A percentile compares a stretch with the other conserved stretches of the same genome.
These are phyloP conservation scores for Pulicaria dysenterica DNA, from an alignment of 129 eudicot genomes.

Conservation along the genomic window DNA sequence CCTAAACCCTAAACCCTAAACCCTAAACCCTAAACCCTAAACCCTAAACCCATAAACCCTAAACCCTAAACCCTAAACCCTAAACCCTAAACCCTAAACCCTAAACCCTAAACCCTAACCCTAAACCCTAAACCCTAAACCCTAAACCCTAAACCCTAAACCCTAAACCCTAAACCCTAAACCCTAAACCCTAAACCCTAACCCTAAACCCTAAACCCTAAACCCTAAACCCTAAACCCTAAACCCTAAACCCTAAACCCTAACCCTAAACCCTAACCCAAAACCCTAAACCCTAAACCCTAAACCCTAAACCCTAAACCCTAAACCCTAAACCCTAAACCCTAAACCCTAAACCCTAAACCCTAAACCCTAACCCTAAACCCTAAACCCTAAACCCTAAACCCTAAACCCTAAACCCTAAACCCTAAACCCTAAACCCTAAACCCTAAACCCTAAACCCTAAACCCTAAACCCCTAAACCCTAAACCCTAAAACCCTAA, in stretches of 20 bases:
- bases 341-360: conserved; percentile 21
- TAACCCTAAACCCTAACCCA: conserved; percentile 2
- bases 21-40: conserved; percentile 18
- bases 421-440: conserved; percentile 12
- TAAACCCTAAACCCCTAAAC: no score
- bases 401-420: conserved; percentile 12
- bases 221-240: conserved; percentile 10
- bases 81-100: background rate
- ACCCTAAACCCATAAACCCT: conserved; percentile 4
- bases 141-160: background rate
- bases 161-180: conserved; percentile 5
- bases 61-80: conserved; percentile 10
- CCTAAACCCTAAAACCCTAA: no score
- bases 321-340: conserved; percentile 3
- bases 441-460: conserved; percentile 16
- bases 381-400: conserved; percentile 18
- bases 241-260: conserved; percentile 10
- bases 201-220: background rate
- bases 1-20: conserved; percentile 5
- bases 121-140: background rate
- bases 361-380: conserved; percentile 16
- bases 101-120: background rate
- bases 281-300: background rate
- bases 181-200: conserved; percentile 1
- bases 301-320: background rate